Evolutionary conservation across 768 basidiomycete species (phyloP), one percentile per base, ranked within the genome.

Genomic region (Hygrophorus pudorinus): DNA sequence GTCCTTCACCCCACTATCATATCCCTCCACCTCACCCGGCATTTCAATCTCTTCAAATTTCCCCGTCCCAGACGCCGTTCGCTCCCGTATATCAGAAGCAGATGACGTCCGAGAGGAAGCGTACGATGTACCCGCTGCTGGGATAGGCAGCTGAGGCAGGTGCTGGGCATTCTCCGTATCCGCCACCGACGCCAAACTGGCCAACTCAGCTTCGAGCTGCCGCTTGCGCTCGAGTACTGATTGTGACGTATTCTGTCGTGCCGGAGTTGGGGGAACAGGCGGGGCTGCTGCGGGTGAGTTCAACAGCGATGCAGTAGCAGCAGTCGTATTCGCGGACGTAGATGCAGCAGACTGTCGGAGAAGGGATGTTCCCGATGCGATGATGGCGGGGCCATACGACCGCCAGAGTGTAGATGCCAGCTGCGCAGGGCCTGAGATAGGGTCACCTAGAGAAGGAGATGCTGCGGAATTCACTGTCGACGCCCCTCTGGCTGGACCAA

Each of bases 361-460:
- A 3, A 87, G 57, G 2, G 76, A 74, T 0, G 82, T 71, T 14
- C 85, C 82, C 1, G 76, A 72, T 2, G 82, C 83, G 10, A 89
- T 53, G 34, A 89, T 70, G 2, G 71, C 57, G 0, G 88, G 87
- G 1, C 85, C 88, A 49, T 86, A 90, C 1, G 78, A 74, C n/a
- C 70, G 68, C 87, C 87, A 90, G 12, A 91, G 65, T 0, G 75
- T 76, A 16, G 70, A 73, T 2, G 73, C 72, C 14, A 88, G 65
- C 54, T 81, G 78, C 13, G 73, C 70, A 4, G 85, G 83, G 2
- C 81, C 83, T 10, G 74, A 73, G 11, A 71, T 67, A 0, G 79
- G 75, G 49, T 78, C 75, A 4, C 55, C 62, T 48, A 77, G 49
- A 2, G 71, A 62, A 0, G 76, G 78, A 3, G 70, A 67, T 1